Evolutionary conservation across 148 eudicot species (phyloP).

Genomic region (Amaranthus palmeri): DNA sequence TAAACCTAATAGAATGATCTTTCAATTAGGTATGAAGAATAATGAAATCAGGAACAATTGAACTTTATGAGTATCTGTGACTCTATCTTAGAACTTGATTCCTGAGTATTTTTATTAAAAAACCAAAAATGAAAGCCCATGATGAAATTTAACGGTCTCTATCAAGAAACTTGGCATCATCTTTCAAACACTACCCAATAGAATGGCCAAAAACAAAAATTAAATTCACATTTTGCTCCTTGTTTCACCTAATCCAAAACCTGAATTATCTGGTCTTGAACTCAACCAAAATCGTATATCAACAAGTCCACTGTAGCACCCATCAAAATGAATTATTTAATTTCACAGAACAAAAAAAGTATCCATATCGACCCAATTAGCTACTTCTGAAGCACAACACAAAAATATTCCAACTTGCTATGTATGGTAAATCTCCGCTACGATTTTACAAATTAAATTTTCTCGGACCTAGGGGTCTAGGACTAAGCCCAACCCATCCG

Average conservation of each 20-base stretch:
- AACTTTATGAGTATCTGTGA: not conserved
- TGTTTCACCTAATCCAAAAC: not conserved
- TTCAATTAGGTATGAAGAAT: not conserved
- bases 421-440: no score
- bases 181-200: not conserved
- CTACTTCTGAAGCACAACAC: not conserved
- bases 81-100: no score
- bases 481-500: no score
- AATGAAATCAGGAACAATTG: not conserved
- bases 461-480: no score
- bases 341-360: not conserved
- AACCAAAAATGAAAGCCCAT: not conserved
- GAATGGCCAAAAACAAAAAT: not conserved
- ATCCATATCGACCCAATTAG: not conserved
- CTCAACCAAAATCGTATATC: not conserved
- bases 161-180: not conserved
- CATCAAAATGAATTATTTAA: not conserved
- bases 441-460: no score
- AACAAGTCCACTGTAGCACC: not conserved
- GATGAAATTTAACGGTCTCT: not conserved
- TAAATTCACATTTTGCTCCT: no score
- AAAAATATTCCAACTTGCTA: no score
- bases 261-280: not conserved
- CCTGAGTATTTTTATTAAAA: no score
- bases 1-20: conserved; percentile 49